Percentiles rank a stretch among this genome's conserved stretches.
Conservation (phyloP, 352 stramenopile species). For the Thalassiosira mediterranea region DNA sequence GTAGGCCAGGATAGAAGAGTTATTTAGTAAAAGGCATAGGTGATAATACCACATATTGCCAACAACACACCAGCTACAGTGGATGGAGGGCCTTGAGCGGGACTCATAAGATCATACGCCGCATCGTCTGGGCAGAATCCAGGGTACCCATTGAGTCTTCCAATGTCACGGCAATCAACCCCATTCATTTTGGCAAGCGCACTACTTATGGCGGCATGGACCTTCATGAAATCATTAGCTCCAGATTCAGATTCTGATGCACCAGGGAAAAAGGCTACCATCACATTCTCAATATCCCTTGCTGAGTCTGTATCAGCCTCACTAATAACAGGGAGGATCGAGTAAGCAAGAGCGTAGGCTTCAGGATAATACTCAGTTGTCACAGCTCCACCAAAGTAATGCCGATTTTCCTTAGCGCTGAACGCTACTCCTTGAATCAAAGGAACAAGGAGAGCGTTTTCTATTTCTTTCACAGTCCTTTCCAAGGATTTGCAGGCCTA, state of each 20-base stretch:
- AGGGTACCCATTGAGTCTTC: constrained; percentile 32
- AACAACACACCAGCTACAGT: too few relatives aligned
- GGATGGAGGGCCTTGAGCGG: too few relatives aligned
- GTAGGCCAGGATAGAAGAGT: too few relatives aligned
- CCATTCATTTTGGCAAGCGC: constrained; percentile 48
- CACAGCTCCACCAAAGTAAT: constrained; percentile 23
- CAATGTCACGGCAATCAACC: constrained; percentile 53
- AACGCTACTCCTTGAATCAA: constrained; percentile 78
- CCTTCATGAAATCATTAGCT: constrained; percentile 33
- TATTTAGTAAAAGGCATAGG: too few relatives aligned
- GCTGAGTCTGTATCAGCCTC: constrained; percentile 55
- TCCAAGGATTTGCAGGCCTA: constrained; percentile 63
- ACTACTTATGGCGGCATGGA: constrained; percentile 35
- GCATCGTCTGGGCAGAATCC: constrained; percentile 41
- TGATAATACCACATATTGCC: too few relatives aligned
- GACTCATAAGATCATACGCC: constrained; percentile 10
- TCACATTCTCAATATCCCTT: constrained; percentile 50
- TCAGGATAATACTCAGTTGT: constrained; percentile 53
- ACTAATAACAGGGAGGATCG: constrained; percentile 71
- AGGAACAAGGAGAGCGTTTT: constrained; percentile 65
- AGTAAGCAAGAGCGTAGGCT: constrained; percentile 69
- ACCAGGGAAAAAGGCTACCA: constrained; percentile 49
- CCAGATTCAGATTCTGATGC: constrained; percentile 1
- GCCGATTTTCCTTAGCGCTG: constrained; percentile 59
- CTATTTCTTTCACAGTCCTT: constrained; percentile 69